Evolutionary conservation across 352 stramenopile genomes (phyloP).

Genomic region (Thraustotheca clavata): DNA sequence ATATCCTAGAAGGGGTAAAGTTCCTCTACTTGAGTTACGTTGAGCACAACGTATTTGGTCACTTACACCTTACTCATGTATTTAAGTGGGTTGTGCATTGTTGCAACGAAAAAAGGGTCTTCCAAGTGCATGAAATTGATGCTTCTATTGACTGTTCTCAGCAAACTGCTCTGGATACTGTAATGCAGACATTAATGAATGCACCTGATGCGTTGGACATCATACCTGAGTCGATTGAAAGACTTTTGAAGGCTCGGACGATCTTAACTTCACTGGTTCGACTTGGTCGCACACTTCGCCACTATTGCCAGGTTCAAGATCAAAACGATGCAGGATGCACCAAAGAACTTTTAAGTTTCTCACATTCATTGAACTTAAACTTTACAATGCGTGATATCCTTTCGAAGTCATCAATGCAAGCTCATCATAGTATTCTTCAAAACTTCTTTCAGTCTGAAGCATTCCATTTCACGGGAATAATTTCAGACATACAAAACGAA

Average conservation of each 20-base stretch:
- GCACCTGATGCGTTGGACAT: background rate
- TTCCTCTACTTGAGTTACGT: background rate
- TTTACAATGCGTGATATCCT: background rate
- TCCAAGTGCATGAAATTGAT: too few species aligned
- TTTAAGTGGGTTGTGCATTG: too few species aligned
- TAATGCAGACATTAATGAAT: background rate
- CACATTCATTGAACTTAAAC: background rate
- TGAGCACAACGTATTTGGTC: background rate
- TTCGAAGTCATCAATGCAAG: background rate
- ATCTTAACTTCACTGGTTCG: background rate
- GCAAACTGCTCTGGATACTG: background rate
- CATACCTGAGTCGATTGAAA: too few species aligned
- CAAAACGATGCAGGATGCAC: conserved; percentile 3
- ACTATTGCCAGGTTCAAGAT: background rate
- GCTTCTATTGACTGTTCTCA: background rate
- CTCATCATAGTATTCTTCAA: background rate
- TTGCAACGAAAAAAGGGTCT: too few species aligned
- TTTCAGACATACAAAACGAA: background rate
- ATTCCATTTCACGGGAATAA: background rate
- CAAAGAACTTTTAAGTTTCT: conserved; percentile 5
- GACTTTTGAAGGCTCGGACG: background rate
- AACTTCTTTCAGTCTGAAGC: background rate
- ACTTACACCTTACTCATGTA: background rate
- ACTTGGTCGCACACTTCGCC: background rate
- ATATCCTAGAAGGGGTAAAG: background rate